Evolutionary conservation across 176 grass and related monocot genomes (phyloP).

Genomic region (Zoysia japonica): DNA sequence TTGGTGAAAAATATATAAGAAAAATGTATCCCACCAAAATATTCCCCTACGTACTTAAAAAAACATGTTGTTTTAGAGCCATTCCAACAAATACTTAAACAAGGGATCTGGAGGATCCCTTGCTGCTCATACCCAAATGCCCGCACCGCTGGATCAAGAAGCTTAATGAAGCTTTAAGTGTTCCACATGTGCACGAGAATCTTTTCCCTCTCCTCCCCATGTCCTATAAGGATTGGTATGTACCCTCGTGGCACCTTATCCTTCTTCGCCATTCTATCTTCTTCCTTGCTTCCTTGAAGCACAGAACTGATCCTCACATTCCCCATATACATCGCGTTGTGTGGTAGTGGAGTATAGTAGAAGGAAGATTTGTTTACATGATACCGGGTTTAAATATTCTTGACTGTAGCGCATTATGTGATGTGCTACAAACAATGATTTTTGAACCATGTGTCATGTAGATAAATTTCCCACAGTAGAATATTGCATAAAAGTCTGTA

Average conservation of each 20-base stretch:
- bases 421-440: too few relatives aligned
- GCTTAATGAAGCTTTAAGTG: slow-evolving; percentile 49
- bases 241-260: slow-evolving; percentile 55
- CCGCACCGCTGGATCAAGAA: slow-evolving; percentile 58
- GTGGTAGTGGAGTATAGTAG: background rate
- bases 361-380: too few relatives aligned
- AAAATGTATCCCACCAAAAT: too few relatives aligned
- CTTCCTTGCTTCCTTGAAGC: background rate
- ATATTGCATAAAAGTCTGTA: too few relatives aligned
- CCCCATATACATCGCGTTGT: slow-evolving; percentile 26
- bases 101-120: slow-evolving; percentile 69
- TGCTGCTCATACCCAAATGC: slow-evolving; percentile 66
- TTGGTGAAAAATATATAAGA: too few relatives aligned
- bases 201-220: slow-evolving; percentile 52
- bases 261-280: slow-evolving; percentile 42
- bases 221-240: slow-evolving; percentile 61
- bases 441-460: too few relatives aligned
- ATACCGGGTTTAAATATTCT: too few relatives aligned
- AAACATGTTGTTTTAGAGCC: too few relatives aligned
- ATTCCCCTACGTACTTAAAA: too few relatives aligned
- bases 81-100: background rate
- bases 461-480: too few relatives aligned
- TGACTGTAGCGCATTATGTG: too few relatives aligned
- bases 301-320: background rate
- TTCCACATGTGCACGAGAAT: slow-evolving; percentile 57